These are phyloP conservation scores for Sugiyamaella neomexicana DNA, from an alignment of 1,139 yeast genomes.

Conservation along the genomic window DNA sequence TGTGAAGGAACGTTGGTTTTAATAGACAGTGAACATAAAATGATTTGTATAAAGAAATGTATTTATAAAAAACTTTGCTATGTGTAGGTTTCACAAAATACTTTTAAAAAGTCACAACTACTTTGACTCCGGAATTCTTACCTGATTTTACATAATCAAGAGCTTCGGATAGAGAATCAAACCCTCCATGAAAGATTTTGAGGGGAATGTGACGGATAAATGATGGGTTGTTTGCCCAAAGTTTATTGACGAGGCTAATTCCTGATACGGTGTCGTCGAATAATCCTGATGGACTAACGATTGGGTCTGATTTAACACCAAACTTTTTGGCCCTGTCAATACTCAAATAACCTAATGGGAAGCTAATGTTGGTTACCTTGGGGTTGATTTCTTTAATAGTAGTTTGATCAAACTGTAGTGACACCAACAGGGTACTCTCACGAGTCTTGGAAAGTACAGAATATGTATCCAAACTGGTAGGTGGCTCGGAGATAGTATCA, in stretches of 20 bases:
- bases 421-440: conserved; percentile 15
- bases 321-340: conserved; percentile 39
- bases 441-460: conserved; percentile 14
- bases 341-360: conserved; percentile 44
- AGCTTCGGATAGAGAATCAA: conserved; percentile 41
- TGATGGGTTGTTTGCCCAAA: conserved; percentile 20
- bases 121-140: conserved; percentile 46
- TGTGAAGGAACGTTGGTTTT: too few species aligned
- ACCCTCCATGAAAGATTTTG: conserved; percentile 42
- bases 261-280: conserved; percentile 26
- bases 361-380: too few species aligned
- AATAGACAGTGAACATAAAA: too few species aligned
- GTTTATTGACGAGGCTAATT: conserved; percentile 29
- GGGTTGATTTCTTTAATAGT: too few species aligned
- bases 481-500: conserved; percentile 52
- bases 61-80: too few species aligned
- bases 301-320: conserved; percentile 9
- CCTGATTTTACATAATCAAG: conserved; percentile 38
- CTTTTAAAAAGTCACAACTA: conserved; percentile 31
- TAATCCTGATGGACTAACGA: conserved; percentile 32
- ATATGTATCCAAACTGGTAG: conserved; percentile 15
- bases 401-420: conserved; percentile 21
- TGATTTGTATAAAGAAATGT: too few species aligned
- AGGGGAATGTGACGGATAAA: conserved; percentile 39
- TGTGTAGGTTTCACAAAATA: too few species aligned